Evolutionary conservation across 768 basidiomycete genomes (phyloP).

Genomic region (Rhodotorula sphaerocarpa): DNA sequence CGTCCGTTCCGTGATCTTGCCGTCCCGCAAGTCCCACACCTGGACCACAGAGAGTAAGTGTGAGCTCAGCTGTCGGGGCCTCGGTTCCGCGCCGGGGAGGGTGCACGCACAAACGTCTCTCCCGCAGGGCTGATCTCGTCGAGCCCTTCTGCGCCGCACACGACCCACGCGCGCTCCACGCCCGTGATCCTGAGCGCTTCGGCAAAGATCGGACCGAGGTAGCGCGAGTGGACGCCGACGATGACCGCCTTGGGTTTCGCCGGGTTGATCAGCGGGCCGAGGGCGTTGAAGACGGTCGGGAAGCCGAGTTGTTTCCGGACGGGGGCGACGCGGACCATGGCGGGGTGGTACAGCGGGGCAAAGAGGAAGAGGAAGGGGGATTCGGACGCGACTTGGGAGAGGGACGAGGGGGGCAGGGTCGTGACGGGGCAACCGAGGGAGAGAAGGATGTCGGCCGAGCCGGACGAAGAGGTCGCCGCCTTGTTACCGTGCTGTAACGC

Average conservation of each 20-base stretch:
- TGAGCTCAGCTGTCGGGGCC: too few species aligned
- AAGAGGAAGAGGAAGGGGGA: constrained; percentile 85
- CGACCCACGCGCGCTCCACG: constrained; percentile 76
- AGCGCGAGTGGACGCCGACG: constrained; percentile 73
- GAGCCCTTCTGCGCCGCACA: constrained; percentile 81
- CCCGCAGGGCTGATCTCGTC: constrained; percentile 96
- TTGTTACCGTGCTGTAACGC: constrained; percentile 60
- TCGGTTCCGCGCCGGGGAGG: too few species aligned
- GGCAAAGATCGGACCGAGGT: constrained; percentile 74
- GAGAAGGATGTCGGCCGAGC: constrained; percentile 84
- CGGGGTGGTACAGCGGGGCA: constrained; percentile 86
- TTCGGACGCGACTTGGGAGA: constrained; percentile 51
- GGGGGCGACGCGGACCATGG: constrained; percentile 70
- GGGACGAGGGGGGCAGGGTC: constrained; percentile 53
- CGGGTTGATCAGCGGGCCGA: constrained; percentile 91
- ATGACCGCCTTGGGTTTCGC: constrained; percentile 79
- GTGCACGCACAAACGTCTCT: constrained; percentile 66
- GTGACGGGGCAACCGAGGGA: constrained; percentile 61
- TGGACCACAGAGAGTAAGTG: too few species aligned
- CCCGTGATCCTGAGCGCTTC: constrained; percentile 62
- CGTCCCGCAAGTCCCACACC: constrained; percentile 59
- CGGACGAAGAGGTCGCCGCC: constrained; percentile 88
- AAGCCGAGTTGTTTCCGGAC: constrained; percentile 80
- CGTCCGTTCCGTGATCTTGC: constrained; percentile 55
- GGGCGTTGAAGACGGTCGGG: constrained; percentile 90